A percentile compares a stretch with the other conserved stretches of the same genome.
Conservation (phyloP, 495 filamentous ascomycete genomes). For the Talaromyces wortmannii region DNA sequence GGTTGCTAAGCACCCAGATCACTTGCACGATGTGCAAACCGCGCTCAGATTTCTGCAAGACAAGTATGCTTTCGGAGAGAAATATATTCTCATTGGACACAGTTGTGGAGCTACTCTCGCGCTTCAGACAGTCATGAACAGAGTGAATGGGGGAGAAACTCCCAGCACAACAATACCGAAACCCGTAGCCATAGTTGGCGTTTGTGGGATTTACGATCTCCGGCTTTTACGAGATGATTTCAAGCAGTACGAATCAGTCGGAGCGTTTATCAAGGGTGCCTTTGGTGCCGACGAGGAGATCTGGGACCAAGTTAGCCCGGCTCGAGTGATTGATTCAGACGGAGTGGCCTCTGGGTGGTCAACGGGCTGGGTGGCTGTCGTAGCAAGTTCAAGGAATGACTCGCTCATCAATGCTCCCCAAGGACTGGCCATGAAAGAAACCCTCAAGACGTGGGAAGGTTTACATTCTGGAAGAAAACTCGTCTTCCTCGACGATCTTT, state of each 20-base stretch:
- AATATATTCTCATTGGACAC: slow-evolving; percentile 69
- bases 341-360: slow-evolving; percentile 32
- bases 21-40: slow-evolving; percentile 60
- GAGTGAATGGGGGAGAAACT: slow-evolving; percentile 5
- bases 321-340: slow-evolving; percentile 21
- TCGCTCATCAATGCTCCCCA: slow-evolving; percentile 52
- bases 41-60: slow-evolving; percentile 56
- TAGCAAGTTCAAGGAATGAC: slow-evolving; percentile 56
- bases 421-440: slow-evolving; percentile 36
- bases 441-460: slow-evolving; percentile 22
- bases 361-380: slow-evolving; percentile 39
- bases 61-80: slow-evolving; percentile 38
- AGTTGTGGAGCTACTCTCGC: slow-evolving; percentile 69
- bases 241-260: slow-evolving; percentile 40
- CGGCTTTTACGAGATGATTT: slow-evolving; percentile 42
- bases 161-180: slow-evolving; percentile 14
- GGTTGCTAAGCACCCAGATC: slow-evolving; percentile 61
- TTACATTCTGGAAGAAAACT: slow-evolving; percentile 19
- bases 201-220: slow-evolving; percentile 65
- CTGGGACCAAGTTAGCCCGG: slow-evolving; percentile 51
- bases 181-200: slow-evolving; percentile 48
- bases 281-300: slow-evolving; percentile 49
- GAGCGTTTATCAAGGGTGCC: slow-evolving; percentile 51
- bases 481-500: slow-evolving; percentile 33
- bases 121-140: slow-evolving; percentile 57